Conservation (phyloP, 106 monocot genomes). For the Dactylorhiza incarnata region DNA sequence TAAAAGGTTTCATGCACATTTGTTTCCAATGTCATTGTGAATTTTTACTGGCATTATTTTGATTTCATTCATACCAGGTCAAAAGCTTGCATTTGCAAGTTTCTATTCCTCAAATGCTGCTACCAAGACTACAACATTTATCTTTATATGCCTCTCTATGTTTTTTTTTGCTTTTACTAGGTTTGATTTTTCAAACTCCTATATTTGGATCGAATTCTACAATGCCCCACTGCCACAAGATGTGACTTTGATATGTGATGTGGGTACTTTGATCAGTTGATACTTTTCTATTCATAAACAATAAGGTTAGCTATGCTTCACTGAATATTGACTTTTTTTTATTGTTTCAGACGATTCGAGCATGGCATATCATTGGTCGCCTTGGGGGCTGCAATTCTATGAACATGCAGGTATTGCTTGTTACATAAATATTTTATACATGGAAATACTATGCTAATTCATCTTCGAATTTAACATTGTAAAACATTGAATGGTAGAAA, state of each 20-base stretch:
- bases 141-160: background rate
- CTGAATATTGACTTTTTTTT: constrained; percentile 3
- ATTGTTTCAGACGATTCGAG: constrained; percentile 67
- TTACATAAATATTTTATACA: background rate
- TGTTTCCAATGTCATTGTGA: too few species aligned
- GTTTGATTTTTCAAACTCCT: constrained; percentile 82
- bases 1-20: too few species aligned
- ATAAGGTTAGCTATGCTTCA: background rate
- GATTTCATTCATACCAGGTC: too few species aligned
- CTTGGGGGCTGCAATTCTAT: constrained; percentile 98
- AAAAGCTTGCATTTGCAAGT: background rate
- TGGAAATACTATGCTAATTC: background rate
- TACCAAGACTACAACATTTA: background rate
- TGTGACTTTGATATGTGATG: constrained; percentile 73
- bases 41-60: too few species aligned
- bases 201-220: constrained; percentile 96
- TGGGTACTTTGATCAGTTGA: constrained; percentile 29
- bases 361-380: constrained; percentile 92
- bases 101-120: background rate
- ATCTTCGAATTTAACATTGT: background rate
- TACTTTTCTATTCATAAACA: background rate
- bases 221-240: constrained; percentile 64
- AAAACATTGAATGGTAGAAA: background rate
- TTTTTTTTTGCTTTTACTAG: constrained; percentile 22
- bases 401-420: constrained; percentile 85